Percentiles rank a stretch among this genome's conserved stretches.
Evolutionary conservation across 208 protist species (phyloP).

Genomic region (Phytomonas francai): DNA sequence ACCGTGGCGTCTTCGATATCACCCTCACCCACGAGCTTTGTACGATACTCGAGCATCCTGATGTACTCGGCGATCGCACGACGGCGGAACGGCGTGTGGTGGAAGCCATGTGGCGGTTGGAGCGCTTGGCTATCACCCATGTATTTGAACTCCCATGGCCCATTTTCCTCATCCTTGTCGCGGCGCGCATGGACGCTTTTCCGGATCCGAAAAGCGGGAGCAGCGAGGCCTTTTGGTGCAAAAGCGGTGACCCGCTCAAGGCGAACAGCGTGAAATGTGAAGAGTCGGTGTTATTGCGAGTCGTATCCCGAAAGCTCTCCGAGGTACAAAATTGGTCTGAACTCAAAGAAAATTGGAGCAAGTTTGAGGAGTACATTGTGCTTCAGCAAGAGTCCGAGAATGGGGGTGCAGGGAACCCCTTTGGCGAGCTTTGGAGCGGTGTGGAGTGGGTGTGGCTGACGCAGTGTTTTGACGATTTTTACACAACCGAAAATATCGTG

Average conservation of each 20-base stretch:
- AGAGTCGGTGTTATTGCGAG: no score
- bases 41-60: not conserved
- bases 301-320: no score
- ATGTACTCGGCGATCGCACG: not conserved
- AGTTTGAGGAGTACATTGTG: no score
- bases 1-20: slow-evolving; percentile 78
- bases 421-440: slow-evolving; percentile 13
- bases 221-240: no score
- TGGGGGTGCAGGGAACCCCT: slow-evolving; percentile 1
- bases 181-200: no score
- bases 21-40: slow-evolving; percentile 49
- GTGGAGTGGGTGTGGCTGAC: slow-evolving; percentile 29
- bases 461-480: slow-evolving; percentile 22
- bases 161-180: no score
- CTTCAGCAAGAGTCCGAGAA: slow-evolving; percentile 2
- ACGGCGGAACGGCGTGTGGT: slow-evolving; percentile 2
- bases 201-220: no score
- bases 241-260: no score
- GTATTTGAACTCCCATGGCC: slow-evolving; percentile 54
- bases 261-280: not conserved
- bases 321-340: no score
- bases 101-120: slow-evolving; percentile 29
- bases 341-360: no score
- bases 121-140: slow-evolving; percentile 39
- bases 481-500: not conserved